Base-by-base conservation (phyloP, 2,329 filamentous ascomycete genomes). In the Lojkania enalia region DNA sequence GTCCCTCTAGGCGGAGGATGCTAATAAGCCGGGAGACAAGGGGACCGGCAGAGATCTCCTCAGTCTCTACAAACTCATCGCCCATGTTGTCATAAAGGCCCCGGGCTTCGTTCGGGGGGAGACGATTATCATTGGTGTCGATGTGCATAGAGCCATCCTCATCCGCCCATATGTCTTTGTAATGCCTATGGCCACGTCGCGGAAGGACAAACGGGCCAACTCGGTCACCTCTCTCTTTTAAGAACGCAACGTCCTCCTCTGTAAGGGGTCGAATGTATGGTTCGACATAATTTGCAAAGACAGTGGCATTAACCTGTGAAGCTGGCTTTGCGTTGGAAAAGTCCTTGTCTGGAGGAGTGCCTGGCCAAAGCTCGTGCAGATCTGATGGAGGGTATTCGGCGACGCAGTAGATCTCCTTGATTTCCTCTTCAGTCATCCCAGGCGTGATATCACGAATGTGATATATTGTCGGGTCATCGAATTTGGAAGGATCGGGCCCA, bases 301-400 rank as follows among this genome's bases (percentile, higher is more conserved):
- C 96, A 44, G 84, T 87, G 54, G 94, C 94, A 66, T 88, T 91
- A 67, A 97, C 94, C 74, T 99, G 94, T 60, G 92, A 95, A 15
- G 86, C 85, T 4, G 92, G 90, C 67, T 97, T 99, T 23, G 90
- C 87, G 64, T 84, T 95, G 66, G 89, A 96, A 63, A 96, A 97
- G 73, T 99, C 94, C 67, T 89, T 90, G 69, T 97, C 91, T 1
- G 94, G 92, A 1, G 91, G 88, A 29, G 87, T 85, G 36, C 94
- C 94, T 9, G 92, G 87, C 52, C 95, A 95, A 55, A 94, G 77
- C 63, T 96, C 86, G 46, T 84, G 79, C 6, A 99, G 78, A 61
- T 96, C 88, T 52, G 82, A 86, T 40, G 79, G 80, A 0, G 94
- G 94, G 64, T 94, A 99, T 12, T 82, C 78, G 3, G 87, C 84